Evolutionary conservation across 768 basidiomycete species (phyloP), one percentile per base, ranked within the genome.

Genomic region (Hortiboletus campestris): DNA sequence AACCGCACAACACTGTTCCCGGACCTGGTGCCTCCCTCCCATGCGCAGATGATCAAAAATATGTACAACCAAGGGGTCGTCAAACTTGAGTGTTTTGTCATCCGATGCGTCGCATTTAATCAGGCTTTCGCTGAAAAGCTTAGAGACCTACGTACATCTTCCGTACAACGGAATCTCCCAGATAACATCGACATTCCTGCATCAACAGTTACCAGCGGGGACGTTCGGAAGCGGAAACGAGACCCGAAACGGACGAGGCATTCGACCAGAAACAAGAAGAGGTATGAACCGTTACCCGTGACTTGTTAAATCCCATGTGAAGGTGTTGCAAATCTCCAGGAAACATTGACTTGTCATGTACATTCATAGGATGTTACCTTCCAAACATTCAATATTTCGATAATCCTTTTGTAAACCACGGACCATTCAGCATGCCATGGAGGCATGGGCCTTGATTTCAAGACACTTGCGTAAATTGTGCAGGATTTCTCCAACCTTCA

Each of bases 401-500:
- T 34, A 25, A 19, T 19, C 20, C 3, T 28, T 55, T 13, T 19
- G 32, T 28, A 49, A 16, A 46, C 17, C 0, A 32, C 14, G 31
- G 14, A 41, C 25, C 14, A 47, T 54, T 56, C 49, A 67, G 31
- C 22, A 54, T 35, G 46, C 29, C 46, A 46, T 53, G 13, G 53
- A 51, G 17, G 76, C 74, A 58, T 81, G 72, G 10, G 84, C 76
- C 48, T 76, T 65, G 46, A 80, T 71, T 8, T 88, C 83, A 40
- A 92, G 68, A 64, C 89, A 91, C 67, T 90, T 90, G 51, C 80
- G 76, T 51, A 94, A 68, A 62, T 83, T 74, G 46, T 82, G 63
- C 34, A 71, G 72, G 5, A 74, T 76, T 61, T 84, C 80, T 5
- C 84, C 84, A 6, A 84, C 74, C 10, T 64, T 62, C 82, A 85